These are phyloP conservation scores for Seiridium cupressi DNA, from an alignment of 2,329 filamentous ascomycete species.

Conservation along the genomic window DNA sequence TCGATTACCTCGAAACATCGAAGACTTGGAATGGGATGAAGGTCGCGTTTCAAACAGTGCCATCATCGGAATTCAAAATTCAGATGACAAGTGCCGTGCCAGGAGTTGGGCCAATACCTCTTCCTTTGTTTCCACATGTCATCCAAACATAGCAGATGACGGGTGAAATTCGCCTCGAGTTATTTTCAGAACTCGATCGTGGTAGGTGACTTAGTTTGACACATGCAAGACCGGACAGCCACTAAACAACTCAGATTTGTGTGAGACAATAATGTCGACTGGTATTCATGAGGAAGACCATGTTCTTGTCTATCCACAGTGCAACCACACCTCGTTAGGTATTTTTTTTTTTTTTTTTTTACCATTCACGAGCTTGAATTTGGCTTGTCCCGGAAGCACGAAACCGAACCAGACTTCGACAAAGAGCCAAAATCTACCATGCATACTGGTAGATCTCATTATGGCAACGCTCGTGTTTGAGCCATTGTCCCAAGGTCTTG, in stretches of 20 bases:
- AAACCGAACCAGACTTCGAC: background rate
- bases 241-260: too few species aligned
- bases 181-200: too few species aligned
- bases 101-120: background rate
- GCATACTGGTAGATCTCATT: background rate
- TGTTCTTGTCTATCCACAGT: too few species aligned
- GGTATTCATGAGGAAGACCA: too few species aligned
- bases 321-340: too few species aligned
- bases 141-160: background rate
- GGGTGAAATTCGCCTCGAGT: too few species aligned
- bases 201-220: too few species aligned
- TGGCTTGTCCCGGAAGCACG: background rate
- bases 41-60: background rate
- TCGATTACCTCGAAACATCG: background rate
- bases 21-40: background rate
- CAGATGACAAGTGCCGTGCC: slow-evolving; percentile 3
- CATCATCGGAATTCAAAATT: background rate
- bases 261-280: too few species aligned
- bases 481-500: slow-evolving; percentile 17
- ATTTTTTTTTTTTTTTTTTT: too few species aligned
- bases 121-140: background rate
- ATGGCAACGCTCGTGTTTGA: slow-evolving; percentile 15
- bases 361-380: background rate
- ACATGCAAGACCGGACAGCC: too few species aligned
- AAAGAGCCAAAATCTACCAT: background rate